Percentiles rank a stretch among this genome's conserved stretches.
Conservation (phyloP, 176 grass and related monocot genomes). For the Cenchrus purpureus region DNA sequence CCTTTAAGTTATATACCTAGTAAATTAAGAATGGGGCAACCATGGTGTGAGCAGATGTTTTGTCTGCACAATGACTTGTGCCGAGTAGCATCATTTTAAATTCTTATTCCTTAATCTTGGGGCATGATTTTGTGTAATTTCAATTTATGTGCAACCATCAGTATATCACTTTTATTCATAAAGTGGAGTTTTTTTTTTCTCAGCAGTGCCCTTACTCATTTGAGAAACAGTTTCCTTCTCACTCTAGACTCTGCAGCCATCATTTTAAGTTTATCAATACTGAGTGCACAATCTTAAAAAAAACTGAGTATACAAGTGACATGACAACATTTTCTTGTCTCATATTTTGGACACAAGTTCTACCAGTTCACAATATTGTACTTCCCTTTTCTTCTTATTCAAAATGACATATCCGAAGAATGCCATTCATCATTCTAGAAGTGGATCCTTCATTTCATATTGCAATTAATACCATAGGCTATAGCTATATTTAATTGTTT, state of each 20-base stretch:
- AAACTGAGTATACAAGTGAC: neutral
- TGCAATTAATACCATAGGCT: neutral
- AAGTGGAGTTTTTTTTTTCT: neutral
- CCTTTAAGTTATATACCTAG: neutral
- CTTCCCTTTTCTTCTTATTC: constrained; percentile 15
- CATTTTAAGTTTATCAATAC: constrained; percentile 1
- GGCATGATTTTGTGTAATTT: constrained; percentile 5
- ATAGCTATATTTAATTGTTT: neutral
- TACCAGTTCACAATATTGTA: neutral
- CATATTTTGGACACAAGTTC: constrained; percentile 7
- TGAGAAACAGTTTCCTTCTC: constrained; percentile 5
- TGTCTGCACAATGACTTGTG: neutral
- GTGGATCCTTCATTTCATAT: constrained; percentile 15
- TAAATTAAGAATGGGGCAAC: neutral
- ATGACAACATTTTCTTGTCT: neutral
- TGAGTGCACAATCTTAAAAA: neutral
- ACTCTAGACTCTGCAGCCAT: neutral
- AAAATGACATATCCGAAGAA: neutral
- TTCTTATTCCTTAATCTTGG: neutral
- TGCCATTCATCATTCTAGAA: neutral
- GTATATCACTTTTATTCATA: constrained; percentile 1
- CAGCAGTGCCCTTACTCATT: constrained; percentile 11
- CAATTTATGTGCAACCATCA: neutral
- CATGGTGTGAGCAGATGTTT: neutral
- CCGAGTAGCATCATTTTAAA: neutral